A percentile compares a stretch with the other conserved stretches of the same genome.
Conservation (phyloP, 305 asterid genomes). For the Rubia tinctorum region DNA sequence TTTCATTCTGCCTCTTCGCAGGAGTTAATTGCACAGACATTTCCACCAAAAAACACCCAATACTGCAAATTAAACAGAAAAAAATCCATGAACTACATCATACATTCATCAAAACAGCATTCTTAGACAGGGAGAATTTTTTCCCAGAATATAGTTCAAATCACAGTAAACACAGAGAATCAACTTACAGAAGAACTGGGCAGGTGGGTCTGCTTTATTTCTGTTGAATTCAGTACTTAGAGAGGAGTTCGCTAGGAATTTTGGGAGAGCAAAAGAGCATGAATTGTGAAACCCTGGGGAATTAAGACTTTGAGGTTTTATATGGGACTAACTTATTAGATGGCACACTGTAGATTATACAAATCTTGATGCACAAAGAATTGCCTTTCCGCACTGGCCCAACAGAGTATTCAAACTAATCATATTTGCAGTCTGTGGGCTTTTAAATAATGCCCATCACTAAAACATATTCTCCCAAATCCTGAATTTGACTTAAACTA, state of each 20-base stretch:
- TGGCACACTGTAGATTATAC: no score
- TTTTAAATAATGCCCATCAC: no score
- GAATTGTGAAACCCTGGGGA: not conserved
- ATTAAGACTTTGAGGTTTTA: not conserved
- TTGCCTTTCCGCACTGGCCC: no score
- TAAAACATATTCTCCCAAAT: no score
- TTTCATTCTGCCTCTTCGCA: conserved; percentile 63
- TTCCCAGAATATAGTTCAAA: not conserved
- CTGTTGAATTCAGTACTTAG: not conserved
- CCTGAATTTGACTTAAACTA: no score
- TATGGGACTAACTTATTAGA: not conserved
- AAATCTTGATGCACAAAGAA: no score
- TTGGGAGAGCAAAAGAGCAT: not conserved
- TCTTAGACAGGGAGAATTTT: not conserved
- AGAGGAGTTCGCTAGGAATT: not conserved
- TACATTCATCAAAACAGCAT: not conserved
- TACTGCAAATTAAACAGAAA: conserved; percentile 18
- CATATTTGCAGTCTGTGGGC: no score
- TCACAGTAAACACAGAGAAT: not conserved
- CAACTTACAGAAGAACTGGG: conserved; percentile 1
- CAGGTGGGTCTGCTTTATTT: not conserved
- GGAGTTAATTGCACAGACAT: conserved; percentile 80
- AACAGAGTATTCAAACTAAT: no score
- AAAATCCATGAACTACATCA: not conserved
- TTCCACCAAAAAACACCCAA: conserved; percentile 24